Conservation (phyloP, 1,139 yeast species). For the Casaregolazyma lundiana region DNA sequence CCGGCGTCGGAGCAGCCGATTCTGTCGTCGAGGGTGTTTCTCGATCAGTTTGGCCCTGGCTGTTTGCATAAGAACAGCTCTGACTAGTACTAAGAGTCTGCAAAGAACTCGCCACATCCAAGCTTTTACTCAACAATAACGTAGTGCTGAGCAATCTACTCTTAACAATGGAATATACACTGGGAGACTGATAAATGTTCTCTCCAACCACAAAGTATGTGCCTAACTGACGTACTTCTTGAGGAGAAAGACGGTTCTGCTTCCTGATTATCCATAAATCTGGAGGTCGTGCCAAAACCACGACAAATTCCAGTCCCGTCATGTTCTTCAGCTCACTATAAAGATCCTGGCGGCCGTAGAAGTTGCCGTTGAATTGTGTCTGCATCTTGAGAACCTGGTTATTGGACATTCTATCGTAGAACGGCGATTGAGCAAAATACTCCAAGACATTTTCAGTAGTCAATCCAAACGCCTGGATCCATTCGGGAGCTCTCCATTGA, state of each 20-base stretch:
- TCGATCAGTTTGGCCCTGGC: conserved; percentile 12
- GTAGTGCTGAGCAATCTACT: conserved; percentile 46
- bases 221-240: conserved; percentile 49
- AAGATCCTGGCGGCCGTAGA: conserved; percentile 37
- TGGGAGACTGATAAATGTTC: conserved; percentile 87
- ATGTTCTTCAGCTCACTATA: conserved; percentile 61
- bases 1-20: conserved; percentile 8
- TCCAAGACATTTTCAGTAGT: conserved; percentile 87
- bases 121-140: conserved; percentile 28
- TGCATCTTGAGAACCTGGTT: conserved; percentile 96
- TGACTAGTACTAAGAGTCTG: conserved; percentile 34
- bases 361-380: conserved; percentile 71
- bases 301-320: conserved; percentile 80
- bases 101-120: conserved; percentile 30
- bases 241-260: conserved; percentile 58
- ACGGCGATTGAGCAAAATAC: conserved; percentile 89
- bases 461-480: conserved; percentile 80
- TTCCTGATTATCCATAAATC: conserved; percentile 89
- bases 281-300: conserved; percentile 75
- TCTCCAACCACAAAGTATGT: conserved; percentile 90
- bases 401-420: conserved; percentile 88
- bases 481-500: conserved; percentile 97
- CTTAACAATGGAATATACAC: conserved; percentile 49
- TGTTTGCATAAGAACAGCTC: conserved; percentile 33
- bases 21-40: conserved; percentile 10